Percentiles rank a stretch among this genome's conserved stretches.
These are phyloP conservation scores for Hippophae tibetana DNA, from an alignment of 306 rosid genomes.

Conservation along the genomic window DNA sequence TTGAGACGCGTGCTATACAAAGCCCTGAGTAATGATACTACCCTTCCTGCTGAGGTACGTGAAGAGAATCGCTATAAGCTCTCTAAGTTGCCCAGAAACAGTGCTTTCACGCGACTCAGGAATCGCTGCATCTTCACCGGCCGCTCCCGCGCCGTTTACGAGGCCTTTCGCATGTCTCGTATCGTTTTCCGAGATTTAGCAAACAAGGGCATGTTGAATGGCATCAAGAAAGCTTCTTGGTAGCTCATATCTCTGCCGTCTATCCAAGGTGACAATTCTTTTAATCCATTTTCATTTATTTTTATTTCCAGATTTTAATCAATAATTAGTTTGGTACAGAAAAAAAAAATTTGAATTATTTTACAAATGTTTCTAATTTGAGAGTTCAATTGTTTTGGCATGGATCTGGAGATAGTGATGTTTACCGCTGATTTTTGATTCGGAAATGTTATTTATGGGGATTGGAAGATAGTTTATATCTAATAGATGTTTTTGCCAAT, in stretches of 20 bases:
- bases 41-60: constrained; percentile 28
- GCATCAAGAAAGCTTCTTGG: constrained; percentile 52
- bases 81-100: constrained; percentile 41
- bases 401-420: too few species aligned
- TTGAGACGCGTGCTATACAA: constrained; percentile 34
- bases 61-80: constrained; percentile 39
- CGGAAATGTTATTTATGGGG: too few species aligned
- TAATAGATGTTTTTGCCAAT: too few species aligned
- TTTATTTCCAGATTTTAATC: too few species aligned
- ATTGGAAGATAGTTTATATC: too few species aligned
- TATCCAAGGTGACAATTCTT: too few species aligned
- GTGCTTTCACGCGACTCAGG: constrained; percentile 45
- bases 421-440: too few species aligned
- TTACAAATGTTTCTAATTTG: too few species aligned
- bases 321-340: too few species aligned
- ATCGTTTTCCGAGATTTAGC: constrained; percentile 46
- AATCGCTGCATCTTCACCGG: constrained; percentile 57
- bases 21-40: constrained; percentile 33
- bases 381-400: too few species aligned
- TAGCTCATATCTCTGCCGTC: constrained; percentile 6
- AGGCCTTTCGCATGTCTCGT: constrained; percentile 44
- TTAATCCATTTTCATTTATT: too few species aligned
- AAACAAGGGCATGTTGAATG: constrained; percentile 20
- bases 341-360: too few species aligned
- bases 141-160: constrained; percentile 37